Evolutionary conservation across 2,329 filamentous ascomycete species (phyloP).

Genomic region (Malbranchea cinnamomea): DNA sequence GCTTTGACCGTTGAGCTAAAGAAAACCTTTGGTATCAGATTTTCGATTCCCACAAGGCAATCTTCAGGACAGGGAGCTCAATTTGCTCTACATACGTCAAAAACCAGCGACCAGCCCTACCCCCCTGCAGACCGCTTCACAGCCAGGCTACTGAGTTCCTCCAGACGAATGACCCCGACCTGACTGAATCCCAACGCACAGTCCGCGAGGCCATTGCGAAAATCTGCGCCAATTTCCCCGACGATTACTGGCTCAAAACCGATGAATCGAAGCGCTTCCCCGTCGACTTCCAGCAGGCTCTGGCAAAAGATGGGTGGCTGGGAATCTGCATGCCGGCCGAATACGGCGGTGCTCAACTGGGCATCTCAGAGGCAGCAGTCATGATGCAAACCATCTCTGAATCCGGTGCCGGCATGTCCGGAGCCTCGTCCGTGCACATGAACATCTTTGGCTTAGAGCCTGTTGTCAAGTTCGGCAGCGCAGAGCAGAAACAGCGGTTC

Average conservation of each 20-base stretch:
- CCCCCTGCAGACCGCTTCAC: constrained; percentile 6
- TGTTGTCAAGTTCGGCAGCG: constrained; percentile 52
- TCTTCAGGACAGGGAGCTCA: no score
- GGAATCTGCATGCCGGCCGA: constrained; percentile 30
- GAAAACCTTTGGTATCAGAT: no score
- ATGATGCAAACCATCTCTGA: constrained; percentile 37
- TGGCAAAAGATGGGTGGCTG: constrained; percentile 30
- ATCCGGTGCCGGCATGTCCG: constrained; percentile 29
- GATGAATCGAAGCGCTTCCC: constrained; percentile 27
- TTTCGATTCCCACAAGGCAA: no score
- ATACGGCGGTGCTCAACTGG: constrained; percentile 29
- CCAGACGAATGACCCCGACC: constrained; percentile 18
- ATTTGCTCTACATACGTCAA: no score
- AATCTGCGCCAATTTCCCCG: constrained; percentile 28
- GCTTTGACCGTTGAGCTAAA: no score
- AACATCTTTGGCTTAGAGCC: constrained; percentile 35
- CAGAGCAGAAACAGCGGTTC: constrained; percentile 73
- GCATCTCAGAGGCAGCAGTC: constrained; percentile 28
- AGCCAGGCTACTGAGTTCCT: constrained; percentile 15
- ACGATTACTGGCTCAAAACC: constrained; percentile 28
- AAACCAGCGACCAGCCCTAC: not conserved
- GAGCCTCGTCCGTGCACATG: constrained; percentile 31
- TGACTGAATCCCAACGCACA: constrained; percentile 25
- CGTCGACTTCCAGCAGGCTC: constrained; percentile 24
- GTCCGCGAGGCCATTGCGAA: constrained; percentile 31